Evolutionary conservation across 2,329 filamentous ascomycete species (phyloP), one percentile per base, ranked within the genome.

Genomic region (Phyllosticta citribraziliensis): DNA sequence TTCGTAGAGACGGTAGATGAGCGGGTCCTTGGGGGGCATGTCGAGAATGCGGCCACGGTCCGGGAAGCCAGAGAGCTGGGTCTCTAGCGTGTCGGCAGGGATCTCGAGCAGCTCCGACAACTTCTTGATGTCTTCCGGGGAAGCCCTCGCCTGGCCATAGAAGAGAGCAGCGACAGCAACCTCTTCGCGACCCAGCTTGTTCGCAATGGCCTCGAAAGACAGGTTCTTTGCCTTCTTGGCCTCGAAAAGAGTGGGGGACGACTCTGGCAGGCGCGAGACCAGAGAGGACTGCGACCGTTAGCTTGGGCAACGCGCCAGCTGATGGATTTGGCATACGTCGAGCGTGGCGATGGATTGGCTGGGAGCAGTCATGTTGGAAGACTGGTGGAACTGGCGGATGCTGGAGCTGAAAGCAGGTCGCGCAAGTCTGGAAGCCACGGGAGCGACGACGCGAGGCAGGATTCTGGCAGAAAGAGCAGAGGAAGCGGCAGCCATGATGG

Each of bases 1-100:
- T 80, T 97, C 93, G 73, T 91, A 97, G 63, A 97, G 74, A 2
- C 93, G 81, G 74, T 97, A 97, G 70, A 97, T 92, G 67, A 95
- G 76, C 4, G 91, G 91, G 72, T 96, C 91, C 63, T 84, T 86
- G 0, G 89, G 89, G 0, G 89, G 90, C 89, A 94, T 92, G 62
- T 91, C 88, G 1, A 90, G 84, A 0, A 86, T 83, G 58, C 85
- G 81, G 35, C 92, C 92, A 2, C 92, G 84, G 73, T 96, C 89
- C 0, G 91, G 92, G 69, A 89, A 92, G 0, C 85, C 88, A 35
- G 79, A 79, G 64, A 94, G 79, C 67, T 89, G 83, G 3, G 79
- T 76, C 60, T 82, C 78, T 2, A 96, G 79, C 1, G 70, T 69
- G 12, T 76, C 77, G 55, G 80, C 75, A 5, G 83, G 77, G 35